These are phyloP conservation scores for Dichomitus squalens DNA, from an alignment of 1,284 basidiomycete species.

Conservation along the genomic window DNA sequence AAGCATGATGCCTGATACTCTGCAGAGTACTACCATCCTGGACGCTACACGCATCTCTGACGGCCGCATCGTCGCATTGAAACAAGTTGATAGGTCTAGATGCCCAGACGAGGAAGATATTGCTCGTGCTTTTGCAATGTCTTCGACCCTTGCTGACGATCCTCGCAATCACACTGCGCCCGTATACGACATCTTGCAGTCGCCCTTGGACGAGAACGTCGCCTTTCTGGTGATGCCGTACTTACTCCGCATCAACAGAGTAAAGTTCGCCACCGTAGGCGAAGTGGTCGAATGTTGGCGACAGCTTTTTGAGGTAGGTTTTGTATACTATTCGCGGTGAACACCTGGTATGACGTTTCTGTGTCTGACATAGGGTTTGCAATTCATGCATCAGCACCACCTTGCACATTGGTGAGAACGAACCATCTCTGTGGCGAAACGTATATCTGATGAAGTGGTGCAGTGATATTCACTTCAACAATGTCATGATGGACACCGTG, in stretches of 20 bases:
- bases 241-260: conserved; percentile 22
- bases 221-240: conserved; percentile 32
- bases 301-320: conserved; percentile 30
- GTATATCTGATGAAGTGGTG: background rate
- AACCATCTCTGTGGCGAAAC: background rate
- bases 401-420: conserved; percentile 22
- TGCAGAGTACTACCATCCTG: background rate
- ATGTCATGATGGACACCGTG: conserved; percentile 43
- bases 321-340: background rate
- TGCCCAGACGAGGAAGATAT: conserved; percentile 18
- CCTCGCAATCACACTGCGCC: conserved; percentile 32
- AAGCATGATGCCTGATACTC: background rate
- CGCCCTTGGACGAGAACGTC: conserved; percentile 13
- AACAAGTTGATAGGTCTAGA: background rate
- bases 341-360: background rate
- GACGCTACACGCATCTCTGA: background rate
- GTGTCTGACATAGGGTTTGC: conserved; percentile 15
- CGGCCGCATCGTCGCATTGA: background rate
- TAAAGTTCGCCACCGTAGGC: conserved; percentile 26
- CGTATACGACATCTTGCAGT: conserved; percentile 27
- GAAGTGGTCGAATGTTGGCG: conserved; percentile 31
- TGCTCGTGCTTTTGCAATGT: conserved; percentile 18
- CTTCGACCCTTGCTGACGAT: conserved; percentile 18
- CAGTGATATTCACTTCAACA: conserved; percentile 42
- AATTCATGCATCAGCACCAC: conserved; percentile 24